Evolutionary conservation across 1,284 basidiomycete species (phyloP).

Genomic region (Trichosporon sp.): DNA sequence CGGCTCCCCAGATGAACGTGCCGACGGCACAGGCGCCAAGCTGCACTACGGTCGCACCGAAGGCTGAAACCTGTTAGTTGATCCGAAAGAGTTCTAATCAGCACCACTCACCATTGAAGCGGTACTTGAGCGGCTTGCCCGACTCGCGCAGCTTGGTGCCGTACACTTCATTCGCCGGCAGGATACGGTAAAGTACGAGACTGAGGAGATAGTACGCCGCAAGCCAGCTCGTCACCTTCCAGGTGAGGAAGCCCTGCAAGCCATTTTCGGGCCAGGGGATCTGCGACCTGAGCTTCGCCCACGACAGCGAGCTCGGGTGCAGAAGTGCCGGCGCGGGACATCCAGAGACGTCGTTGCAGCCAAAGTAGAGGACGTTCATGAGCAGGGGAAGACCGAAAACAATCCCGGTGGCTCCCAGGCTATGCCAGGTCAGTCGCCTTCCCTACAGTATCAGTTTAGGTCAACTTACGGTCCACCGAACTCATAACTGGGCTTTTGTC

Average conservation of each 20-base stretch:
- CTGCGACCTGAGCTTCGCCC: conserved; percentile 18
- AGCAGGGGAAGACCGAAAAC: conserved; percentile 19
- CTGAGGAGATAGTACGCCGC: conserved; percentile 20
- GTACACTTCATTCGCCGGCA: conserved; percentile 16
- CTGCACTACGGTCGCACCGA: conserved; percentile 17
- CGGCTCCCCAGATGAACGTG: conserved; percentile 17
- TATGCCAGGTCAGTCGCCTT: not conserved
- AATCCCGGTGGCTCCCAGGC: conserved; percentile 19
- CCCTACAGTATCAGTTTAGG: not conserved
- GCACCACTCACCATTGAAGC: conserved; percentile 18
- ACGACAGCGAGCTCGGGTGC: not conserved
- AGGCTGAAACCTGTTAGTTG: conserved; percentile 11
- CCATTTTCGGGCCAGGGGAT: conserved; percentile 22
- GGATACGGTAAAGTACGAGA: conserved; percentile 22
- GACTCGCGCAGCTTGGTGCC: conserved; percentile 27
- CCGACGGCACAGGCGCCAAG: conserved; percentile 20
- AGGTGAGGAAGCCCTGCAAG: conserved; percentile 21
- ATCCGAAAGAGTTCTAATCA: not conserved
- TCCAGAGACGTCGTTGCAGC: conserved; percentile 23
- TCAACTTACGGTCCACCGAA: conserved; percentile 23
- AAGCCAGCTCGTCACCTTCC: conserved; percentile 14
- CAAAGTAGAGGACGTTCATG: conserved; percentile 21
- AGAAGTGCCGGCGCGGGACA: conserved; percentile 20
- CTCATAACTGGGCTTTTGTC: conserved; percentile 11
- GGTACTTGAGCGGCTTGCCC: conserved; percentile 23